Base-by-base conservation (phyloP, 352 stramenopile species). In the Blastocystis sp. region DNA sequence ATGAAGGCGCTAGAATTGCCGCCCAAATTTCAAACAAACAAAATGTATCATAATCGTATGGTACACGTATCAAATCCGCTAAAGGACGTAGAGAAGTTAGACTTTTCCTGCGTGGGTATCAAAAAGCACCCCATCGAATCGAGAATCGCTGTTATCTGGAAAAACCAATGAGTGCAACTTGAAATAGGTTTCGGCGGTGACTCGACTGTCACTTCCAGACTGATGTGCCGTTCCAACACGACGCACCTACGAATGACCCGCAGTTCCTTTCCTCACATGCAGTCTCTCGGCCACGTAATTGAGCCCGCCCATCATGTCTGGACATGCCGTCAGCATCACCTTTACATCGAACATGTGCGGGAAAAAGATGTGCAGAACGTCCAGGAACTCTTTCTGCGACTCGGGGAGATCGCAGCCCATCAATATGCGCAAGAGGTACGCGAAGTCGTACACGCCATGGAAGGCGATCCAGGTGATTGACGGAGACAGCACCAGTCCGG, bases 281-380 rank as follows among this genome's bases (percentile, higher is more conserved):
- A 78, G 47, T 43, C 53, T 47, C n/a, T 89, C 53, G 3, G 78
- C 78, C 5, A 89, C 53, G 2, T 69, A 47, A 59, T 89, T 79
- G 7, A 89, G 34, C 7, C 78, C 45, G 0, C 78, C 78, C 13
- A 11, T 68, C 18, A 66, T 30, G 7, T 79, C 78, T 18, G 18
- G 43, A 47, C 78, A 89, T 2, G 59, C 41, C 43, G 34, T 55
- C 13, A 76, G 11, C n/a, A 89, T 43, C 13, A 24, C 26, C 45
- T 89, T 89, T n/a, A 89, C 66, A 76, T 89, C 78, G 45, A 76
- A 89, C 6, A 89, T 13, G 50, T 89, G 63, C 20, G 78, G 78
- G 24, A 89, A 89, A 39, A 56, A 89, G n/a, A 89, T 34, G 47
- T 50, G 39, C 18, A 73, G 41, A 3, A 78, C 16, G 6, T 26